Percentiles rank a stretch among this genome's conserved stretches.
phyloP scores from a whole-genome alignment of 345 rosid species.

The Turnera subulata region DNA sequence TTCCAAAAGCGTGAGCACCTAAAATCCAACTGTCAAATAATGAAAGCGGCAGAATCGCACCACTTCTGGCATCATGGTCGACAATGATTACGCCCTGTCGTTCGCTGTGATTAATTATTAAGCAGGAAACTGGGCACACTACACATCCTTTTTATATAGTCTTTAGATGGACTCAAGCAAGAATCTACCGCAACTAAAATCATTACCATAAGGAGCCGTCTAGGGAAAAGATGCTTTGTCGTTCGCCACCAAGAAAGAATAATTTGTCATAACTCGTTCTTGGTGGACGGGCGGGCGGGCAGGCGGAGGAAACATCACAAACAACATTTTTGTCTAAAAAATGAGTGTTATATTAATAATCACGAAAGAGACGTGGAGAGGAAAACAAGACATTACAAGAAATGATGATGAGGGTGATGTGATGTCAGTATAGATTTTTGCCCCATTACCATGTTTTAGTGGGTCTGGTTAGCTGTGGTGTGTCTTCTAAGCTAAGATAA shows the following conservation, averaged over 20 bases:
- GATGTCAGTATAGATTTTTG: conserved; percentile 1
- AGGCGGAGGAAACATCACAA: conserved; percentile 13
- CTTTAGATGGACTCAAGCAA: background rate
- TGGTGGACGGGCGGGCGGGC: conserved; percentile 13
- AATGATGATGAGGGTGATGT: conserved; percentile 3
- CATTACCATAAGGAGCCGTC: conserved; percentile 4
- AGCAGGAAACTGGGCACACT: background rate
- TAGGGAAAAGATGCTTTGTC: background rate
- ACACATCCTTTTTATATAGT: too few relatives aligned
- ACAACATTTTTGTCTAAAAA: conserved; percentile 5
- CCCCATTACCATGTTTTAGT: conserved; percentile 7
- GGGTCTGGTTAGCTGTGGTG: conserved; percentile 16
- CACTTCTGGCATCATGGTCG: background rate
- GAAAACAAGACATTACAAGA: background rate
- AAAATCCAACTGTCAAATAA: background rate
- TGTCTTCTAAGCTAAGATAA: conserved; percentile 31
- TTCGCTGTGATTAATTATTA: background rate
- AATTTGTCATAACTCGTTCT: background rate
- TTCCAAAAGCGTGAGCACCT: background rate
- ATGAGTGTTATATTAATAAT: background rate
- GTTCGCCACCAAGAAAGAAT: background rate
- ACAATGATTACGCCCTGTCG: background rate
- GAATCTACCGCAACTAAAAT: background rate
- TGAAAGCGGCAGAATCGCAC: background rate
- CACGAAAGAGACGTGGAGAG: conserved; percentile 7